phyloP scores from a whole-genome alignment of 2,329 filamentous ascomycete genomes.

The Ceratocystis huliohia region DNA sequence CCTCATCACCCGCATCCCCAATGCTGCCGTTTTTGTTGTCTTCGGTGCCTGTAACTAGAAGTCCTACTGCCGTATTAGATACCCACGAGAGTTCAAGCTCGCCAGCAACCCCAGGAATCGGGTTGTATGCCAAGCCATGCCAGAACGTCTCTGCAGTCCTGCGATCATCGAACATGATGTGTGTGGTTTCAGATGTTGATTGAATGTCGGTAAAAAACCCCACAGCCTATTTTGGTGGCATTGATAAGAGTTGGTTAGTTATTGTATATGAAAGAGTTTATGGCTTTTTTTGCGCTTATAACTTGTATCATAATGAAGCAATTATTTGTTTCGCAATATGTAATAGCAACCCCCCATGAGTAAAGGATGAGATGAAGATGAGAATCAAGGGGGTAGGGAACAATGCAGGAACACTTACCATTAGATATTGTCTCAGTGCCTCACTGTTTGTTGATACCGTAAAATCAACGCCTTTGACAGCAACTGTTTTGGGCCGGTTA shows the following conservation, averaged over 20 bases:
- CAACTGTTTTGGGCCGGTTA: constrained; percentile 58
- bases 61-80: constrained; percentile 25
- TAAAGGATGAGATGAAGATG: constrained; percentile 2
- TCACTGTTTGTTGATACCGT: constrained; percentile 53
- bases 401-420: constrained; percentile 38
- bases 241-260: not conserved
- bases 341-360: not conserved
- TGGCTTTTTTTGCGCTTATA: not conserved
- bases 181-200: constrained; percentile 34
- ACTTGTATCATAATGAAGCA: constrained; percentile 25
- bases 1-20: constrained; percentile 20
- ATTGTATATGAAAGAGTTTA: not conserved
- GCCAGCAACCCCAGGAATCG: constrained; percentile 49
- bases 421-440: constrained; percentile 55
- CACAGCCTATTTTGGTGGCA: constrained; percentile 36
- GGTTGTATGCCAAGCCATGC: constrained; percentile 42
- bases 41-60: constrained; percentile 23
- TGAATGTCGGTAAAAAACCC: constrained; percentile 51
- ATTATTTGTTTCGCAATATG: not conserved
- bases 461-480: constrained; percentile 51
- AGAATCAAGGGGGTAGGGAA: not conserved
- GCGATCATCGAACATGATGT: constrained; percentile 53
- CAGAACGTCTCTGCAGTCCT: constrained; percentile 60
- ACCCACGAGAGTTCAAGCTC: constrained; percentile 56
- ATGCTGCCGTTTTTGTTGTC: constrained; percentile 16